Evolutionary conservation across 2,329 filamentous ascomycete genomes (phyloP), one percentile per base, ranked within the genome.

Genomic region (Neofusicoccum ribis): DNA sequence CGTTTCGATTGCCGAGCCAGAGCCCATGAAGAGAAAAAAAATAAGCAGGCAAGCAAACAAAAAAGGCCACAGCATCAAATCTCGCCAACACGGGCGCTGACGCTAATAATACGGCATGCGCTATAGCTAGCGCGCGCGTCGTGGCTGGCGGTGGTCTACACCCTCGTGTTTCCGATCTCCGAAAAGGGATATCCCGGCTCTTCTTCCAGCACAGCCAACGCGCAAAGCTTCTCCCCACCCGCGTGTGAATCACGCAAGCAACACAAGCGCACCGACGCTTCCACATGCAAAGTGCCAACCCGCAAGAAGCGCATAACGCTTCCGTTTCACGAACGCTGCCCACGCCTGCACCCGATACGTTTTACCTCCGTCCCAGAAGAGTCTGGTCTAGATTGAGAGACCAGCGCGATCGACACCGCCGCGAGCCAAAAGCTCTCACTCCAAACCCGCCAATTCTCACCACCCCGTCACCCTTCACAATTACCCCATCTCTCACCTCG

Each of bases 111-210:
- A 60, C 56, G 56, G 27, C 15, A 20, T 36, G 27, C 56, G 56
- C 56, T 37, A 60, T 39, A 49, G 14, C 31, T 59, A 59, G 54
- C 27, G 54, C 15, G 46, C 46, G 12, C 20, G 23, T 14, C 11
- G n/a, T n/a, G 23, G 39, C 15, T 31, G 27, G 27, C 27, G 27
- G 27, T 31, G 27, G 27, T 31, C 27, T 31, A 31, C 20, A 37
- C 43, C n/a, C 56, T 47, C 56, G 41, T 60, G 56, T 60, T 49
- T 59, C 14, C 15, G 39, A 46, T 15, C 47, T 31, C 47, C 47
- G 27, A 59, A 59, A 59, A 37, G 41, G 56, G 27, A 60, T 14
- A 60, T 47, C 41, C 56, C 56, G 41, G 56, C 7, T 47, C 17
- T 12, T 11, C n/a, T n/a, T 17, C n/a, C 17, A 5, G 20, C 37